Conservation (phyloP, 129 eudicot genomes). For the Centella asiatica region DNA sequence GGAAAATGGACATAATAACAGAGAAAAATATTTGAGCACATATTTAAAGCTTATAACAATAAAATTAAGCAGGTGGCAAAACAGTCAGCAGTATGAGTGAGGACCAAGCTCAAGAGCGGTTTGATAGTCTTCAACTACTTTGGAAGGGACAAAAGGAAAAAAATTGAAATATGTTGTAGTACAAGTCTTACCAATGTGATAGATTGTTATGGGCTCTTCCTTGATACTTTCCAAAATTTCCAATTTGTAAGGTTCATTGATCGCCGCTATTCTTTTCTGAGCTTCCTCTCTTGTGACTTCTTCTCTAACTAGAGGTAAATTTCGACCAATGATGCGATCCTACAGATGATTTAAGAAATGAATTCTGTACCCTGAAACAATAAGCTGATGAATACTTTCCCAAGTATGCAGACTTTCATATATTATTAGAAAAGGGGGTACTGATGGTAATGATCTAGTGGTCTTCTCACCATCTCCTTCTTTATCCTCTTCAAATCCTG, state of each 20-base stretch:
- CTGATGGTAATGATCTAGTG: background rate
- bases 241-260: conserved; percentile 93
- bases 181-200: conserved; percentile 66
- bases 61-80: no score
- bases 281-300: conserved; percentile 97
- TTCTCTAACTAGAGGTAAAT: conserved; percentile 84
- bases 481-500: conserved; percentile 86
- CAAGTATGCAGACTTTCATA: conserved; percentile 7
- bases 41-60: no score
- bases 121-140: no score
- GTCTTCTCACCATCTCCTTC: conserved; percentile 89
- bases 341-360: conserved; percentile 36
- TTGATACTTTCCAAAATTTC: conserved; percentile 79
- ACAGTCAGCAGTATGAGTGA: no score
- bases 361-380: conserved; percentile 45
- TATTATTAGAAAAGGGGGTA: background rate
- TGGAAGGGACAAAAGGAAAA: background rate
- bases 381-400: conserved; percentile 27
- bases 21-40: no score
- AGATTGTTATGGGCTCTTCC: conserved; percentile 88
- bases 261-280: conserved; percentile 37
- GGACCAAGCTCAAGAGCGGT: no score
- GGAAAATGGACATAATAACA: no score
- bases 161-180: background rate
- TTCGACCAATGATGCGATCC: conserved; percentile 90